phyloP scores from a whole-genome alignment of 371 early-diverging fungal genomes.

The Apophysomyces ossiformis region DNA sequence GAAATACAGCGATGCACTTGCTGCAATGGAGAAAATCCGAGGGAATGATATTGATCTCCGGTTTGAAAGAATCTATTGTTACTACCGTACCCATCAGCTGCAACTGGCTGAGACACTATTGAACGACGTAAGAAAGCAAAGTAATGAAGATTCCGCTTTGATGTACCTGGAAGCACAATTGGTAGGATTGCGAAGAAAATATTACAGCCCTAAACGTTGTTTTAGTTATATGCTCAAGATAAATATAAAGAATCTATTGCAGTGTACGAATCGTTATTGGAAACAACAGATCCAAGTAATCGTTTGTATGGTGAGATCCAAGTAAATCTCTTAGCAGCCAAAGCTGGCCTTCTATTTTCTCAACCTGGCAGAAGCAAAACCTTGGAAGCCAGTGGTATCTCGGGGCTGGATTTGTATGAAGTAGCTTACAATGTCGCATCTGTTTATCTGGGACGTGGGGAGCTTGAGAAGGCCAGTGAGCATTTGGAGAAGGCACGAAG shows the following conservation, averaged over 20 bases:
- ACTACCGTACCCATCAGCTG: constrained; percentile 71
- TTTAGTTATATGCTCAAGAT: constrained; percentile 53
- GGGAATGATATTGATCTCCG: constrained; percentile 46
- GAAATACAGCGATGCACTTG: constrained; percentile 66
- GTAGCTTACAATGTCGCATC: constrained; percentile 75
- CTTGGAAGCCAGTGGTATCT: constrained; percentile 10
- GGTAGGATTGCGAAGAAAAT: constrained; percentile 43
- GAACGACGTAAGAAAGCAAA: constrained; percentile 36
- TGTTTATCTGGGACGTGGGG: constrained; percentile 57
- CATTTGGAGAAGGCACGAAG: constrained; percentile 60
- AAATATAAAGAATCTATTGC: constrained; percentile 46
- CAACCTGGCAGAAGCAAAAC: constrained; percentile 29
- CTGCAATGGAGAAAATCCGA: constrained; percentile 52
- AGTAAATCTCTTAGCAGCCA: constrained; percentile 69
- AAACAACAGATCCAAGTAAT: constrained; percentile 44
- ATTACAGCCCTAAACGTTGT: neutral
- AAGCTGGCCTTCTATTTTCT: constrained; percentile 62
- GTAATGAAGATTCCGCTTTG: constrained; percentile 37
- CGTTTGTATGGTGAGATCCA: constrained; percentile 44
- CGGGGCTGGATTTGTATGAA: constrained; percentile 61
- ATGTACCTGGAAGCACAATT: constrained; percentile 72
- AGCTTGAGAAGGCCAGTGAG: constrained; percentile 53
- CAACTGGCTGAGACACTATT: constrained; percentile 60
- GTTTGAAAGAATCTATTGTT: constrained; percentile 75
- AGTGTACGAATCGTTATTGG: constrained; percentile 53